Evolutionary conservation across 768 basidiomycete species (phyloP).

Genomic region (Lentinula sp.): DNA sequence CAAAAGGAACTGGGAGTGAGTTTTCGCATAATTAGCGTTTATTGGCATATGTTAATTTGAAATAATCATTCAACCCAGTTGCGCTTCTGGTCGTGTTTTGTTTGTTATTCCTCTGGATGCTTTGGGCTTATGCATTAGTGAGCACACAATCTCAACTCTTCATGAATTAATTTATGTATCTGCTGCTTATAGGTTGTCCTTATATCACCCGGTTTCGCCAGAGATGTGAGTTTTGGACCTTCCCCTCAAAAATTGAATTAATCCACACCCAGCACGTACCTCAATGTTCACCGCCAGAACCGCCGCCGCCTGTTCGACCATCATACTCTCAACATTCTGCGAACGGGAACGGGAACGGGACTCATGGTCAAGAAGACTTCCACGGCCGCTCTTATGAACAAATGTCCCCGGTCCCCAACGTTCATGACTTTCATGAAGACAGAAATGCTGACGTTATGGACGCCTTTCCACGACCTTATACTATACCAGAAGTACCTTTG

Average conservation of each 20-base stretch:
- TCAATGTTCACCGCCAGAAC: slow-evolving; percentile 11
- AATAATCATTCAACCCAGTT: slow-evolving; percentile 33
- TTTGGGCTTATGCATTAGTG: slow-evolving; percentile 79
- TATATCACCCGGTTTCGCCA: slow-evolving; percentile 65
- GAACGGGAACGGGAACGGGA: slow-evolving; percentile 5
- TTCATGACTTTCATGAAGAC: background rate
- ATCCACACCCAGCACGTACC: slow-evolving; percentile 17
- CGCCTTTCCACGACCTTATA: slow-evolving; percentile 7
- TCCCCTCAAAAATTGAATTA: background rate
- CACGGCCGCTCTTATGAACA: slow-evolving; percentile 40
- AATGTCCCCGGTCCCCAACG: slow-evolving; percentile 8
- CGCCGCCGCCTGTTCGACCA: slow-evolving; percentile 6
- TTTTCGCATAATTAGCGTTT: slow-evolving; percentile 13
- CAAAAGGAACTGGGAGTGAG: slow-evolving; percentile 61
- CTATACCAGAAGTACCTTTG: background rate
- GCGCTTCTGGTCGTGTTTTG: slow-evolving; percentile 58
- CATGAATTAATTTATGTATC: background rate
- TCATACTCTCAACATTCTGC: background rate
- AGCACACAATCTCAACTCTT: slow-evolving; percentile 12
- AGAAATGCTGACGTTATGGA: slow-evolving; percentile 8
- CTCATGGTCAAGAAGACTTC: slow-evolving; percentile 14
- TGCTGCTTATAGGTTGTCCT: slow-evolving; percentile 43
- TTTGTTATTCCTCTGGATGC: slow-evolving; percentile 59
- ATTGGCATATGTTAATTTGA: background rate
- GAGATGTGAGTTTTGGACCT: slow-evolving; percentile 41